phyloP scores from a whole-genome alignment of 2,329 filamentous ascomycete genomes.

The Metarhizium album region DNA sequence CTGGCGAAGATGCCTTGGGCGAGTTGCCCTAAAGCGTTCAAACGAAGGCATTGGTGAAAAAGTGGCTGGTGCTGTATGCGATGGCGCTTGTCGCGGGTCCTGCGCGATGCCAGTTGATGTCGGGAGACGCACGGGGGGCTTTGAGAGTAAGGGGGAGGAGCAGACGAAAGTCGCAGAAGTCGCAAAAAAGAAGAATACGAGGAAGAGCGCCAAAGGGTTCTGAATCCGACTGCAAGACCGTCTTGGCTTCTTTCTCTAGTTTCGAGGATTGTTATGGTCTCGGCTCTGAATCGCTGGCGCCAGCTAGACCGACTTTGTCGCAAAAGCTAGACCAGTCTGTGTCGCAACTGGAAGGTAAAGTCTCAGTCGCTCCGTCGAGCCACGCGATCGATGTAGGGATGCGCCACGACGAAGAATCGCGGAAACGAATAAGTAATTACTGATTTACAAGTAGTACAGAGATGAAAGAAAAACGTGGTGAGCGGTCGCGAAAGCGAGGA shows the following conservation, averaged over 20 bases:
- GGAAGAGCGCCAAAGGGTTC: background rate
- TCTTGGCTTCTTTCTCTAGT: background rate
- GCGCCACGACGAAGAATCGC: conserved; percentile 2
- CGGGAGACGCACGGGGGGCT: conserved; percentile 7
- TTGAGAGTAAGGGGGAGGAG: conserved; percentile 6
- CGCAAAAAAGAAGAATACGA: too few species aligned
- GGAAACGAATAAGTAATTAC: background rate
- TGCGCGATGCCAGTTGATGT: background rate
- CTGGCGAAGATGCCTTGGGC: conserved; percentile 32
- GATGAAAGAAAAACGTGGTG: background rate
- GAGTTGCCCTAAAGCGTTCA: conserved; percentile 32
- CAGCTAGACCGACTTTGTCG: background rate
- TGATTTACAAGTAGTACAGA: background rate
- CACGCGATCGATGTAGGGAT: conserved; percentile 4
- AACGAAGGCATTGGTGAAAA: conserved; percentile 31
- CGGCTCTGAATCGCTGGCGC: background rate
- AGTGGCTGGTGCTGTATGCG: conserved; percentile 14
- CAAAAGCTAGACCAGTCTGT: background rate
- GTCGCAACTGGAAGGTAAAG: conserved; percentile 6
- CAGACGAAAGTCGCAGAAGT: conserved; percentile 1
- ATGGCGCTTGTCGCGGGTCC: background rate
- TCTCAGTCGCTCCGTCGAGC: conserved; percentile 4
- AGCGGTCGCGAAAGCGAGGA: background rate
- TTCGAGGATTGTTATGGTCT: background rate
- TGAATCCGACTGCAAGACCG: background rate